Evolutionary conservation across 306 rosid genomes (phyloP), one percentile per base, ranked within the genome.

Genomic region (Medicago lupulina): DNA sequence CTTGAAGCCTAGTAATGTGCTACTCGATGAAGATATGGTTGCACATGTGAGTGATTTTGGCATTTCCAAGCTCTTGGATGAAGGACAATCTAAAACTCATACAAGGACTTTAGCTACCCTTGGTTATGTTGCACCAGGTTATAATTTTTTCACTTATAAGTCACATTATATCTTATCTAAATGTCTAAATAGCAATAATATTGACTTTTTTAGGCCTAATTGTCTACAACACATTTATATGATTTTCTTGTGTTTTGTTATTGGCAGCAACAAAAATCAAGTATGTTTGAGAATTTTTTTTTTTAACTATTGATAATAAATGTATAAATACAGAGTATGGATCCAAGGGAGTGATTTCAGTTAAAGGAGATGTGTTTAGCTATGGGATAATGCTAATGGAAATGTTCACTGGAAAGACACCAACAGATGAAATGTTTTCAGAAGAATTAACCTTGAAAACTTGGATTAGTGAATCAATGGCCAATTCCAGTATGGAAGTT

Each of bases 371-470:
- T 68, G 75, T 77, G 9, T 77, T 68, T n/a, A 77, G 75, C 49
- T 77, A 77, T 55, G 80, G 80, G 7, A 76, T 76, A 39, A 57
- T 67, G 80, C 25, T 76, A 55, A 77, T 68, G 75, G 81, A 77
- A 58, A 34, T 68, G 47, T 77, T 77, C 75, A 68, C 81, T 8
- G 21, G 40, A 77, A 67, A 77, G 40, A 77, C 10, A 25, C 75
- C 81, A 11, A 77, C 81, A 7, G 65, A 68, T 77, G 81, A 77
- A 41, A 77, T 67, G 51, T 77, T 77, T 77, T n/a, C 17, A 16
- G 69, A 3, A 68, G 75, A 13, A 17, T 68, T 68, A 19, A 67
- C 50, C 2, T 43, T 77, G 61, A 77, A 68, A 77, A 58, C 0
- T 7, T 77, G 70, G 75, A 44, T 77, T n/a, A 43, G 18, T 28